These are phyloP conservation scores for Priceomyces medius DNA, from an alignment of 805 yeast species.

Conservation along the genomic window DNA sequence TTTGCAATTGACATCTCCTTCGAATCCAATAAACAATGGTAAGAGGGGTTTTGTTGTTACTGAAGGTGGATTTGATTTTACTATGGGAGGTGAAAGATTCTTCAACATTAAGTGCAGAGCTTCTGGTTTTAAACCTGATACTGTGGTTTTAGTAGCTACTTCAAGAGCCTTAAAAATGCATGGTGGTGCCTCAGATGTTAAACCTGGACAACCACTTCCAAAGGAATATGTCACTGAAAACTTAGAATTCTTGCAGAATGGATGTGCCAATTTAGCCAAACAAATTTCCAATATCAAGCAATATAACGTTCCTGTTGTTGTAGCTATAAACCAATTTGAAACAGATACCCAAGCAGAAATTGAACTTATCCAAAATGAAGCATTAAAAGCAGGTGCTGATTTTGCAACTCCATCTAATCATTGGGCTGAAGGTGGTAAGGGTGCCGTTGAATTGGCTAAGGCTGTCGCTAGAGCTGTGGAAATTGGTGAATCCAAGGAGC, in stretches of 20 bases:
- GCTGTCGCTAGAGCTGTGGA: slow-evolving; percentile 74
- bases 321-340: slow-evolving; percentile 86
- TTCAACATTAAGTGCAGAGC: slow-evolving; percentile 94
- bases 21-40: slow-evolving; percentile 45
- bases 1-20: slow-evolving; percentile 69
- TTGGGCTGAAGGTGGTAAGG: slow-evolving; percentile 94
- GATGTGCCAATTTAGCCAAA: slow-evolving; percentile 85
- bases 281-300: slow-evolving; percentile 83
- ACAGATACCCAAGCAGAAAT: slow-evolving; percentile 82
- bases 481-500: slow-evolving; percentile 34
- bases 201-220: slow-evolving; percentile 88
- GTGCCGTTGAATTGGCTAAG: slow-evolving; percentile 80
- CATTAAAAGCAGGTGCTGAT: slow-evolving; percentile 87
- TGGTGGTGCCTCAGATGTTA: slow-evolving; percentile 97
- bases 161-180: slow-evolving; percentile 95
- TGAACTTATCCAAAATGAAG: slow-evolving; percentile 73
- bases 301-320: slow-evolving; percentile 90
- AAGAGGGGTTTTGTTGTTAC: slow-evolving; percentile 84
- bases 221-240: slow-evolving; percentile 78
- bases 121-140: slow-evolving; percentile 84
- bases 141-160: slow-evolving; percentile 92
- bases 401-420: slow-evolving; percentile 90
- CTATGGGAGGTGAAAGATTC: slow-evolving; percentile 99
- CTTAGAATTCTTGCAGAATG: slow-evolving; percentile 70
- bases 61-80: slow-evolving; percentile 98